These are phyloP conservation scores for Dicorynia guianensis DNA, from an alignment of 306 rosid species.

Conservation along the genomic window DNA sequence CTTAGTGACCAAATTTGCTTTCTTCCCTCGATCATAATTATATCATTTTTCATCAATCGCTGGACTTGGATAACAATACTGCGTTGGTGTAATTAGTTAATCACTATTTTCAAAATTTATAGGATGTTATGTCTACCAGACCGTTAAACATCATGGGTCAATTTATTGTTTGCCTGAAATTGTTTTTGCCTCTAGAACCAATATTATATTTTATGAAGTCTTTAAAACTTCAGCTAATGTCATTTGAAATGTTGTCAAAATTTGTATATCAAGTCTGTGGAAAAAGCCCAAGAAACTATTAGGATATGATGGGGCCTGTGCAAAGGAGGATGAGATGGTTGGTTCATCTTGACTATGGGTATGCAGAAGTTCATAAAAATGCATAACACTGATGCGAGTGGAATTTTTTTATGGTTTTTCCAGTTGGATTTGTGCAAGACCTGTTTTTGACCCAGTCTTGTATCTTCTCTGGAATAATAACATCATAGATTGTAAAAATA, in stretches of 20 bases:
- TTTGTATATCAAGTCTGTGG: constrained; percentile 18
- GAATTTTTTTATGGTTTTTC: not conserved
- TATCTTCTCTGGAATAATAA: not conserved
- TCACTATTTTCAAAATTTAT: too few relatives aligned
- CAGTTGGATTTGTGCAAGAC: not conserved
- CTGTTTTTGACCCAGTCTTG: constrained; percentile 19
- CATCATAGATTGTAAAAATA: not conserved
- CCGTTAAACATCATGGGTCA: not conserved
- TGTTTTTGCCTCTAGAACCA: not conserved
- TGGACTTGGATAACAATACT: constrained; percentile 6
- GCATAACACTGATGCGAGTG: constrained; percentile 9
- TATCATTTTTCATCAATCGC: not conserved
- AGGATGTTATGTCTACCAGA: not conserved
- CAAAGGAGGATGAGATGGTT: constrained; percentile 21
- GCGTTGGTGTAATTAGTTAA: not conserved
- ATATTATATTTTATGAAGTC: not conserved
- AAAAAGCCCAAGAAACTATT: not conserved
- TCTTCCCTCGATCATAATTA: constrained; percentile 2
- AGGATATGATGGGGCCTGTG: constrained; percentile 11
- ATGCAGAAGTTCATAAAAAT: constrained; percentile 22
- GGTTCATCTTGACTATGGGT: constrained; percentile 22
- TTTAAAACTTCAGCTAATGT: not conserved
- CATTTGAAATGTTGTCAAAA: constrained; percentile 18
- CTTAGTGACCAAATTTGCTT: not conserved
- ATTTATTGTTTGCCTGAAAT: not conserved